Percentiles rank a stretch among this genome's conserved stretches.
These are phyloP conservation scores for Metschnikowia arizonensis DNA, from an alignment of 805 yeast species.

Conservation along the genomic window DNA sequence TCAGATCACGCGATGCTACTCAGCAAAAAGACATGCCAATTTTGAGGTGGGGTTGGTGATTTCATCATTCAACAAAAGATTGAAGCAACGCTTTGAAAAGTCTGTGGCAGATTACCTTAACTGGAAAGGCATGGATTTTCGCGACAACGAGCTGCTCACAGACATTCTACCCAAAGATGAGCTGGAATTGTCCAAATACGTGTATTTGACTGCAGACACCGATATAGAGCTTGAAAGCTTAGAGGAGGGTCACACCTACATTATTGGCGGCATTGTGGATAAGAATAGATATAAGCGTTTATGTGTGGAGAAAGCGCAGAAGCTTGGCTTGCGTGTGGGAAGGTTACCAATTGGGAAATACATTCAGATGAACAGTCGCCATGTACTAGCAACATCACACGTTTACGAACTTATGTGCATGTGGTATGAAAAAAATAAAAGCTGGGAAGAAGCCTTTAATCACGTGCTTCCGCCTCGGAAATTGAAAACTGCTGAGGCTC, in stretches of 20 bases:
- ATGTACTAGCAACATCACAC: slow-evolving; percentile 89
- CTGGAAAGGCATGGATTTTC: slow-evolving; percentile 66
- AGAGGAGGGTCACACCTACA: slow-evolving; percentile 68
- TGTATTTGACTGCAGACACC: slow-evolving; percentile 86
- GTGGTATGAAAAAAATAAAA: slow-evolving; percentile 64
- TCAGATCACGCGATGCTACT: slow-evolving; percentile 79
- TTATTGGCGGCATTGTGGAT: slow-evolving; percentile 95
- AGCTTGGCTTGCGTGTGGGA: slow-evolving; percentile 65
- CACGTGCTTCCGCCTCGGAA: slow-evolving; percentile 84
- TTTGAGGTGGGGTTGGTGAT: slow-evolving; percentile 57
- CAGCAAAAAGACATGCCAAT: slow-evolving; percentile 63
- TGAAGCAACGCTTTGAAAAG: slow-evolving; percentile 65
- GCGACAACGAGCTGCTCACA: slow-evolving; percentile 30
- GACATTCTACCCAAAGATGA: slow-evolving; percentile 25
- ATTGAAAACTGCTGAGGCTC: slow-evolving; percentile 14
- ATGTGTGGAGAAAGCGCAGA: slow-evolving; percentile 77
- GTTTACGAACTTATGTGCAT: slow-evolving; percentile 83
- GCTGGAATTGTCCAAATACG: slow-evolving; percentile 38
- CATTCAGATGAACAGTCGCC: slow-evolving; percentile 77
- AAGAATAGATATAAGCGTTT: slow-evolving; percentile 82
- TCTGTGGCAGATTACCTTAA: slow-evolving; percentile 52
- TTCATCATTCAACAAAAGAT: slow-evolving; percentile 60
- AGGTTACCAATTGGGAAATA: slow-evolving; percentile 84
- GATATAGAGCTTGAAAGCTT: slow-evolving; percentile 61
- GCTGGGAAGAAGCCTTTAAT: slow-evolving; percentile 87